Conservation (phyloP, 2,329 filamentous ascomycete species). For the Myriosclerotinia duriaeana region DNA sequence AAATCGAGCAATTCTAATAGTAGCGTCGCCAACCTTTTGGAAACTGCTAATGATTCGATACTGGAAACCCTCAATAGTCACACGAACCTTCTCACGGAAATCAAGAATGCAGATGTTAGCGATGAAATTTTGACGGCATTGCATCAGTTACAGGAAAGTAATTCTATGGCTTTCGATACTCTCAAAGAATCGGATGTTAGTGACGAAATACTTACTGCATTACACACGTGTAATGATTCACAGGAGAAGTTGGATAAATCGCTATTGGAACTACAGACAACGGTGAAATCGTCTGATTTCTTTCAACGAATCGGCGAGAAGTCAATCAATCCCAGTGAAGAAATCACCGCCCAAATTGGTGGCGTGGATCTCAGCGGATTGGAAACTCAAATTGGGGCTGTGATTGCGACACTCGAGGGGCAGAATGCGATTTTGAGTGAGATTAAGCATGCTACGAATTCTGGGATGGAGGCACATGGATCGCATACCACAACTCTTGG, state of each 20-base stretch:
- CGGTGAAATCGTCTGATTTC: background rate
- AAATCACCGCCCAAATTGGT: too few relatives aligned
- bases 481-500: constrained; percentile 28
- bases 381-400: background rate
- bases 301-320: background rate
- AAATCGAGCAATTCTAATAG: constrained; percentile 24
- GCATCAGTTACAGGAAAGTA: constrained; percentile 32
- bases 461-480: constrained; percentile 31
- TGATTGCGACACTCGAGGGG: constrained; percentile 25
- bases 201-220: constrained; percentile 38
- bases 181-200: constrained; percentile 37
- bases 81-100: constrained; percentile 34
- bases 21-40: constrained; percentile 26
- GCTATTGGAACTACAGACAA: background rate
- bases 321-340: background rate
- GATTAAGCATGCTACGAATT: constrained; percentile 19
- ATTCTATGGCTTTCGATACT: constrained; percentile 32
- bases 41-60: constrained; percentile 23
- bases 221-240: constrained; percentile 30
- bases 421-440: constrained; percentile 28
- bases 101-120: constrained; percentile 38
- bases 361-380: background rate
- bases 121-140: constrained; percentile 40
- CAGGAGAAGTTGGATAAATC: constrained; percentile 11
- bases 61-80: constrained; percentile 32